Percentiles rank a stretch among this genome's conserved stretches.
Conservation (phyloP, 257 asterid species). For the Solanum chmielewskii region DNA sequence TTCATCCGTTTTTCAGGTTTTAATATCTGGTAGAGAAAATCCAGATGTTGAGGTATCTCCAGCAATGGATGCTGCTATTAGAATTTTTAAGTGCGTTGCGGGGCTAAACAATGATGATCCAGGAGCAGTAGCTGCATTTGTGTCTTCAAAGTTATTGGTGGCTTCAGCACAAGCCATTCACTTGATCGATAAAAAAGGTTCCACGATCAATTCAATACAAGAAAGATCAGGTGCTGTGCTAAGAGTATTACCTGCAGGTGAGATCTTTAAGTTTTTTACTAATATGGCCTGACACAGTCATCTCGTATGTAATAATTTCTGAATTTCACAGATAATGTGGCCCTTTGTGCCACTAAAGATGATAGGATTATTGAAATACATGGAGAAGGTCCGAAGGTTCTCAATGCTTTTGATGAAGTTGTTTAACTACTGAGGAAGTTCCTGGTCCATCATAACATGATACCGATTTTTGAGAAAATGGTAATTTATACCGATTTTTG, state of each 20-base stretch:
- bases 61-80: slow-evolving; percentile 66
- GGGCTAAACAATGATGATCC: slow-evolving; percentile 38
- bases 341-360: slow-evolving; percentile 59
- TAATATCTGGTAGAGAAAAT: slow-evolving; percentile 71
- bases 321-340: slow-evolving; percentile 43
- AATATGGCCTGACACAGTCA: background rate
- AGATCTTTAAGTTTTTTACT: background rate
- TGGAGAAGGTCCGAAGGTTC: slow-evolving; percentile 71
- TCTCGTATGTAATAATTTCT: background rate
- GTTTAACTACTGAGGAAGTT: slow-evolving; percentile 72
- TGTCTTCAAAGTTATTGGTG: slow-evolving; percentile 45
- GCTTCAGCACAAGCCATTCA: slow-evolving; percentile 72
- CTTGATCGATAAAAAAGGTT: slow-evolving; percentile 73
- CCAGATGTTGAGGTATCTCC: slow-evolving; percentile 59
- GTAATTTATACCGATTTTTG: slow-evolving; percentile 80
- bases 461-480: slow-evolving; percentile 71
- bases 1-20: slow-evolving; percentile 36
- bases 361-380: slow-evolving; percentile 83
- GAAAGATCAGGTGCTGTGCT: slow-evolving; percentile 56
- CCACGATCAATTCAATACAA: slow-evolving; percentile 62
- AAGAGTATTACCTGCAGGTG: slow-evolving; percentile 58
- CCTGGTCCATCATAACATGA: slow-evolving; percentile 70
- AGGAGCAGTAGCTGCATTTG: slow-evolving; percentile 24
- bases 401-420: slow-evolving; percentile 68
- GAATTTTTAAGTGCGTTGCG: slow-evolving; percentile 51